These are phyloP conservation scores for Suhomyces yuchorum DNA, from an alignment of 1,139 yeast species.

Conservation along the genomic window DNA sequence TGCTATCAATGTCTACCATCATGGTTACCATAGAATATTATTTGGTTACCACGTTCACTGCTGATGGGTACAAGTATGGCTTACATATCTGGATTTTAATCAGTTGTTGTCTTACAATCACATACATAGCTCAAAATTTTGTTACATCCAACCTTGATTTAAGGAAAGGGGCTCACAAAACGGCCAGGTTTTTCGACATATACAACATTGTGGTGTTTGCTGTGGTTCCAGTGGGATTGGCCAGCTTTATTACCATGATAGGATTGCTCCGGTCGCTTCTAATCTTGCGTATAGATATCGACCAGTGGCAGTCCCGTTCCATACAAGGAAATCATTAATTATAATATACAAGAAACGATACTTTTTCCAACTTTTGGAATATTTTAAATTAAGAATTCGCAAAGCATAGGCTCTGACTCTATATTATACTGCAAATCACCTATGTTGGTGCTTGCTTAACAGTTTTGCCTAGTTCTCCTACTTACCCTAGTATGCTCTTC, in stretches of 20 bases:
- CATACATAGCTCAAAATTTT: constrained; percentile 84
- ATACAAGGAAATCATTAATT: not conserved
- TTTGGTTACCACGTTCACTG: constrained; percentile 58
- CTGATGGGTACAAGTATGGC: constrained; percentile 57
- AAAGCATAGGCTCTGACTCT: no score
- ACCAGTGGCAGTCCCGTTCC: constrained; percentile 23
- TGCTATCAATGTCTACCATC: constrained; percentile 77
- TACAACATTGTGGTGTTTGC: constrained; percentile 93
- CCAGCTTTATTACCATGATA: constrained; percentile 90
- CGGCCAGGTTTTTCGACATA: constrained; percentile 68
- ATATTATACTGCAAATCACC: no score
- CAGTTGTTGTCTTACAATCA: constrained; percentile 80
- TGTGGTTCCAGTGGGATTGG: constrained; percentile 94
- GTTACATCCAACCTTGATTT: constrained; percentile 82
- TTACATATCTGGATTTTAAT: constrained; percentile 90
- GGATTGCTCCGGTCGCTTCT: constrained; percentile 74
- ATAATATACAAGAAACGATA: not conserved
- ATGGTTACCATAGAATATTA: constrained; percentile 72
- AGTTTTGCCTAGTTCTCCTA: no score
- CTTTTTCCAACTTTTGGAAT: no score
- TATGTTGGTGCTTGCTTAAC: no score
- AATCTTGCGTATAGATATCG: constrained; percentile 73
- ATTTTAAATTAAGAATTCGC: no score
- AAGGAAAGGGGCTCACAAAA: constrained; percentile 33
- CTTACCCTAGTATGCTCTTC: not conserved